These are phyloP conservation scores for Aspergillus chevalieri DNA, from an alignment of 2,329 filamentous ascomycete genomes.

Conservation along the genomic window DNA sequence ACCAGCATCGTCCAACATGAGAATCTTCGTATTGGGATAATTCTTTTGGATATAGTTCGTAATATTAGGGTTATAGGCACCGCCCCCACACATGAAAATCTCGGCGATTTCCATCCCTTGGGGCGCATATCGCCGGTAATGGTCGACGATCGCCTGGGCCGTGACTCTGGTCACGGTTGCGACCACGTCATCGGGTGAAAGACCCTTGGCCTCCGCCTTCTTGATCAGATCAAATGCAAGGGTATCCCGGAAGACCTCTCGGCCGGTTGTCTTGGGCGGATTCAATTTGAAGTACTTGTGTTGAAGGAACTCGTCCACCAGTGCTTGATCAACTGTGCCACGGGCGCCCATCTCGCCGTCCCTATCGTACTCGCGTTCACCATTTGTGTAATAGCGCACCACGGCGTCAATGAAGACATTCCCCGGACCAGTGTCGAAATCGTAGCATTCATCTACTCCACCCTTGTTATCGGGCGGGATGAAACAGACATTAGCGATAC, in stretches of 20 bases:
- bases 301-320: conserved; percentile 49
- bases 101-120: conserved; percentile 45
- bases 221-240: conserved; percentile 48
- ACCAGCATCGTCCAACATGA: conserved; percentile 53
- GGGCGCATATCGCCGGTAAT: conserved; percentile 46
- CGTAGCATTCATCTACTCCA: conserved; percentile 38
- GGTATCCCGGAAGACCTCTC: conserved; percentile 55
- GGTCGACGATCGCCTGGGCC: conserved; percentile 53
- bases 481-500: conserved; percentile 57
- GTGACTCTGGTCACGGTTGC: conserved; percentile 57
- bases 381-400: conserved; percentile 50
- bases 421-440: conserved; percentile 53
- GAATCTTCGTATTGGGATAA: conserved; percentile 46
- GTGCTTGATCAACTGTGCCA: conserved; percentile 46
- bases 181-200: conserved; percentile 49
- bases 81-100: conserved; percentile 57
- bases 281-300: conserved; percentile 47
- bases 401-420: conserved; percentile 54
- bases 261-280: conserved; percentile 54
- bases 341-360: conserved; percentile 47
- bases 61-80: conserved; percentile 55
- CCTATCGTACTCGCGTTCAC: conserved; percentile 46
- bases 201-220: conserved; percentile 39
- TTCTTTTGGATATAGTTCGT: conserved; percentile 45
- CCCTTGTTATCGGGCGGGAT: conserved; percentile 44